These are phyloP conservation scores for Penicillium hesseltinei DNA, from an alignment of 2,329 filamentous ascomycete species.

Conservation along the genomic window DNA sequence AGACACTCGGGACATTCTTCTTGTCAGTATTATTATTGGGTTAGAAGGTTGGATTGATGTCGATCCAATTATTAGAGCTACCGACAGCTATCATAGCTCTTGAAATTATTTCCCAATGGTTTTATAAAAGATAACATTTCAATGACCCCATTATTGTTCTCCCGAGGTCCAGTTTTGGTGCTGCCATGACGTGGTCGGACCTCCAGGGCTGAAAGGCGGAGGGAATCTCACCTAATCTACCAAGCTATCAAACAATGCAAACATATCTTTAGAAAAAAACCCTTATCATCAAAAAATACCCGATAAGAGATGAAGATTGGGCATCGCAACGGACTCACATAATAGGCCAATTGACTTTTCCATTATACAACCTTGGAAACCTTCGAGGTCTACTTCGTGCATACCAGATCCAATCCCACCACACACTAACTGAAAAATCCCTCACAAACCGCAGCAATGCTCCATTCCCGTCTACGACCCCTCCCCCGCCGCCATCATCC, in stretches of 20 bases:
- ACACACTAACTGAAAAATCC: background rate
- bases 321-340: background rate
- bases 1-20: conserved; percentile 2
- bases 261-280: background rate
- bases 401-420: background rate
- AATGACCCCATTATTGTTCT: background rate
- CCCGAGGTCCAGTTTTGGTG: background rate
- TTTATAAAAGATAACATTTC: background rate
- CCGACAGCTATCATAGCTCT: background rate
- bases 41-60: background rate
- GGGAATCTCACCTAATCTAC: background rate
- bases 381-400: background rate
- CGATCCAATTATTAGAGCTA: background rate
- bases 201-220: conserved; percentile 3
- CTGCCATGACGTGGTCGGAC: conserved; percentile 7
- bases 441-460: conserved; percentile 19
- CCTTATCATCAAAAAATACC: background rate
- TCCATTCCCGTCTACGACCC: conserved; percentile 32
- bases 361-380: background rate
- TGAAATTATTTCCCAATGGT: background rate
- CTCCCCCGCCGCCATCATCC: conserved; percentile 26
- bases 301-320: background rate
- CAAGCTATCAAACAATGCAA: conserved; percentile 10
- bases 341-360: background rate
- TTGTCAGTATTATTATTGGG: conserved; percentile 1